Evolutionary conservation across 257 asterid species (phyloP).

Genomic region (Striga asiatica): DNA sequence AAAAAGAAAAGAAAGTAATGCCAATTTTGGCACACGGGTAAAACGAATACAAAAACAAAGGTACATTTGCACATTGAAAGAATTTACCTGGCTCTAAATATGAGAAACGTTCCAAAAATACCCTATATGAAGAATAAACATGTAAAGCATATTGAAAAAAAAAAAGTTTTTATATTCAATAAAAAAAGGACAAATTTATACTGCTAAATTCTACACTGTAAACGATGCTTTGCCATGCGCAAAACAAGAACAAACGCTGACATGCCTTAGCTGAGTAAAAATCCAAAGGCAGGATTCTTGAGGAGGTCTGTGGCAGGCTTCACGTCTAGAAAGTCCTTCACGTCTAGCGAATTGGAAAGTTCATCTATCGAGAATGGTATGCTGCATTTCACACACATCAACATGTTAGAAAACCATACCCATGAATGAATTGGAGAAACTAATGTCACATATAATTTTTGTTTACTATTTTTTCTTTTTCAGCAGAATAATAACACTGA

Average conservation of each 20-base stretch:
- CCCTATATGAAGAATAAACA: slow-evolving; percentile 9
- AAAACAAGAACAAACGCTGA: not conserved
- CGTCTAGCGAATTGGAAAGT: slow-evolving; percentile 41
- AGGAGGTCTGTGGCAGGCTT: slow-evolving; percentile 40
- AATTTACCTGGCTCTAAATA: slow-evolving; percentile 22
- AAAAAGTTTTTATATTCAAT: no score
- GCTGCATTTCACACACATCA: no score
- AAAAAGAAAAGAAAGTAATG: slow-evolving; percentile 25
- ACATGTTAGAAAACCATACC: no score
- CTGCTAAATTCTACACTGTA: slow-evolving; percentile 12
- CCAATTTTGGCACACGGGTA: slow-evolving; percentile 22
- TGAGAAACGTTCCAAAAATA: not conserved
- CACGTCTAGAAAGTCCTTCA: slow-evolving; percentile 47
- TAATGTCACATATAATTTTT: no score
- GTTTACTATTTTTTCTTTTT: no score
- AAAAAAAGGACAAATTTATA: slow-evolving; percentile 41
- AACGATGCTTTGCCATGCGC: slow-evolving; percentile 9
- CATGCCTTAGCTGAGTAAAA: slow-evolving; percentile 38
- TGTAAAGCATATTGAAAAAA: no score
- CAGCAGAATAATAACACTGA: no score
- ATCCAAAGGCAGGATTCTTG: slow-evolving; percentile 42
- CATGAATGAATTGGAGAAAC: not conserved
- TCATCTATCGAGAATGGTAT: slow-evolving; percentile 55
- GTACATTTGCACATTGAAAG: slow-evolving; percentile 20
- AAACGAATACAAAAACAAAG: slow-evolving; percentile 19